Evolutionary conservation across 164 flowering plant species (phyloP).

Genomic region (Annona cherimola): DNA sequence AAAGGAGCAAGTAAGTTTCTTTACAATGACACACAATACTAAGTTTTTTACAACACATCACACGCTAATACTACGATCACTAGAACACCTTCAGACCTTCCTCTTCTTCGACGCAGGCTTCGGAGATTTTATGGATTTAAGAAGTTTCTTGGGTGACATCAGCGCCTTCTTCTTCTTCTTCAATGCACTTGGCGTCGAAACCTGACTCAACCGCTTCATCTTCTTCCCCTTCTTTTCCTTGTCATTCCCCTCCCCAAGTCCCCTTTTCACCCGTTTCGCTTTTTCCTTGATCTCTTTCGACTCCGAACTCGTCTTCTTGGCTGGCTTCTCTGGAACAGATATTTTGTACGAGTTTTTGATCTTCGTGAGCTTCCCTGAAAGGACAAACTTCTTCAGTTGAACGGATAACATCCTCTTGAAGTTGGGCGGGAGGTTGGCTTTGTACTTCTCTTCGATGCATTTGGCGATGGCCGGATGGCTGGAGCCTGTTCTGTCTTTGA

Average conservation of each 20-base stretch:
- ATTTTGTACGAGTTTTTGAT: conserved; percentile 39
- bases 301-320: conserved; percentile 1
- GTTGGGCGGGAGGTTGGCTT: conserved; percentile 26
- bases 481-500: conserved; percentile 46
- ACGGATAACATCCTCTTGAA: conserved; percentile 34
- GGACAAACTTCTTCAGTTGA: conserved; percentile 35
- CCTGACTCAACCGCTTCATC: conserved; percentile 5
- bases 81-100: neutral
- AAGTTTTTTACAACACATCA: neutral
- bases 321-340: conserved; percentile 4
- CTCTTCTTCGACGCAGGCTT: neutral
- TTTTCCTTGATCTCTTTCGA: neutral
- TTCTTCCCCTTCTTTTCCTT: neutral
- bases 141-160: neutral
- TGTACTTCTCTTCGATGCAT: conserved; percentile 36
- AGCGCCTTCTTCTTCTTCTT: conserved; percentile 2
- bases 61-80: neutral
- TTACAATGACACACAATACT: too few relatives aligned
- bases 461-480: conserved; percentile 47
- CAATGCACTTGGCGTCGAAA: neutral
- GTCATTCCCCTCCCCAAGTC: neutral
- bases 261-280: neutral
- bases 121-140: neutral
- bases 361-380: conserved; percentile 32
- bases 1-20: too few relatives aligned